A percentile compares a stretch with the other conserved stretches of the same genome.
Evolutionary conservation across 352 stramenopile genomes (phyloP).

Genomic region (Globisporangium nagaii): DNA sequence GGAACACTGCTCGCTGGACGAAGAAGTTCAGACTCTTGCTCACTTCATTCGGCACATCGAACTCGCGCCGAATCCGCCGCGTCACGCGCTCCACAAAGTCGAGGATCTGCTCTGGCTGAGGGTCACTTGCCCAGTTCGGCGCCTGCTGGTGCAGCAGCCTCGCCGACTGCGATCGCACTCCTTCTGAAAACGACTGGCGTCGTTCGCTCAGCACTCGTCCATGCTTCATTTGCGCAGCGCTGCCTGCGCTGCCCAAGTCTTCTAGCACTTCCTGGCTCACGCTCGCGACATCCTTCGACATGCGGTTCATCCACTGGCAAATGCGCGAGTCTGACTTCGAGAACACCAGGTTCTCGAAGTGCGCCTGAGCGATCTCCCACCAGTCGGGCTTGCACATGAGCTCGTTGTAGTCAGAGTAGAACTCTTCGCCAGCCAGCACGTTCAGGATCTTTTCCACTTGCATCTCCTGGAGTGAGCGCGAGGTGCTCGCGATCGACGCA

Average conservation of each 20-base stretch:
- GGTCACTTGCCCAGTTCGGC: conserved; percentile 51
- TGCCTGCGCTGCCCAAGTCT: conserved; percentile 13
- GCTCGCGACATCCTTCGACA: conserved; percentile 56
- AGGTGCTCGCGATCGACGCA: conserved; percentile 13
- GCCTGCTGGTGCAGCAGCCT: conserved; percentile 13
- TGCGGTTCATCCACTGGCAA: conserved; percentile 60
- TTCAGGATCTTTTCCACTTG: conserved; percentile 74
- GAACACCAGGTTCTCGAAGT: conserved; percentile 86
- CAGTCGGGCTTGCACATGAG: conserved; percentile 73
- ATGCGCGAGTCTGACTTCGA: conserved; percentile 58
- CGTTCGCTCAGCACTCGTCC: conserved; percentile 2
- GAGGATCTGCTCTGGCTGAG: conserved; percentile 65
- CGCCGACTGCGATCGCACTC: neutral
- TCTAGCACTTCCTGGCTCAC: conserved; percentile 61
- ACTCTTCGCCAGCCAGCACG: conserved; percentile 72
- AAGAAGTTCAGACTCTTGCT: conserved; percentile 77
- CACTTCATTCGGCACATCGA: conserved; percentile 63
- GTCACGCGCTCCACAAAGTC: conserved; percentile 73
- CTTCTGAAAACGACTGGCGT: conserved; percentile 9
- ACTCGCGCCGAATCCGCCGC: conserved; percentile 60
- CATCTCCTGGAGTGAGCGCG: conserved; percentile 45
- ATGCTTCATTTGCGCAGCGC: neutral
- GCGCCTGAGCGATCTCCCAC: conserved; percentile 80
- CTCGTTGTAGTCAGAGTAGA: conserved; percentile 80
- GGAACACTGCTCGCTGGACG: conserved; percentile 71